Conservation (phyloP, 371 early-diverging fungal species). For the Modicella reniformis region DNA sequence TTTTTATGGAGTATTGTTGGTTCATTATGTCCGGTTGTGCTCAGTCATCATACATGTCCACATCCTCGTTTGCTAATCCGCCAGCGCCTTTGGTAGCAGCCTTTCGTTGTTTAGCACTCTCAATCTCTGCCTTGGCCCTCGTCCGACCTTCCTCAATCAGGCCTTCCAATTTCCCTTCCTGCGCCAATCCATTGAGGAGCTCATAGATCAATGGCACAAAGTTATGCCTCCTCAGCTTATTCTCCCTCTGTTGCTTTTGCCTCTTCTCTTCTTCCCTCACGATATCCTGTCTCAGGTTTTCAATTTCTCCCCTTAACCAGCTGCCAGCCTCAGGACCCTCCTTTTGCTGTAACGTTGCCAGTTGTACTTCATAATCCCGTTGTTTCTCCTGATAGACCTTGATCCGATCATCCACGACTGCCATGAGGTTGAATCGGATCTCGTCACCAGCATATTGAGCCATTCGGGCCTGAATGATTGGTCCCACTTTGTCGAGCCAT, state of each 20-base stretch:
- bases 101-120: conserved; percentile 44
- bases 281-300: conserved; percentile 39
- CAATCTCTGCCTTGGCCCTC: conserved; percentile 56
- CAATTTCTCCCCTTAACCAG: conserved; percentile 45
- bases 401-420: conserved; percentile 76
- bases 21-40: background rate
- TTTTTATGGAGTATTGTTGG: background rate
- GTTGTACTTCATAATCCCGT: conserved; percentile 57
- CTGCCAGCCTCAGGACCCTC: conserved; percentile 44
- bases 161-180: conserved; percentile 64
- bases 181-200: conserved; percentile 72
- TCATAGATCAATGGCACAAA: conserved; percentile 83
- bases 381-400: conserved; percentile 65
- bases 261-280: conserved; percentile 52
- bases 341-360: conserved; percentile 37
- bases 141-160: conserved; percentile 66
- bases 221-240: conserved; percentile 80
- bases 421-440: conserved; percentile 90
- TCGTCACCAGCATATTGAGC: conserved; percentile 65
- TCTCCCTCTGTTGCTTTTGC: conserved; percentile 69
- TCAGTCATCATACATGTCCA: conserved; percentile 33
- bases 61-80: conserved; percentile 13
- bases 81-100: conserved; percentile 10
- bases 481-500: conserved; percentile 78
- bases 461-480: conserved; percentile 81